phyloP scores from a whole-genome alignment of 441 rosid species.

The Syzygium syzygioides region DNA sequence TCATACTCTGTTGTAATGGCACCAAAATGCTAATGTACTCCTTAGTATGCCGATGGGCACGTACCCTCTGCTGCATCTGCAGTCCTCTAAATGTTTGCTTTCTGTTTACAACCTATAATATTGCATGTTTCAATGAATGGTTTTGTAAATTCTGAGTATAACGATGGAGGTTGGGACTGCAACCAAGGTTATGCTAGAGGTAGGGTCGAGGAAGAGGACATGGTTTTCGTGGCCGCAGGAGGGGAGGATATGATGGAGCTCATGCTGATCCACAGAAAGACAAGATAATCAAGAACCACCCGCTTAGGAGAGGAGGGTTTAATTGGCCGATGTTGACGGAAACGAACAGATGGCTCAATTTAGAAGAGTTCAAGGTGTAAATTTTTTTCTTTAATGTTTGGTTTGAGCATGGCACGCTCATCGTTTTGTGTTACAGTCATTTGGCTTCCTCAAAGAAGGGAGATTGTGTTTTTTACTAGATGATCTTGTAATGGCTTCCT shows the following conservation, averaged over 20 bases:
- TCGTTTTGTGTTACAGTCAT: neutral
- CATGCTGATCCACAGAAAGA: neutral
- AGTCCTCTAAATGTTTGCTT: neutral
- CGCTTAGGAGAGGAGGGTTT: neutral
- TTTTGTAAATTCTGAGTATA: slow-evolving; percentile 1
- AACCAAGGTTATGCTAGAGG: slow-evolving; percentile 10
- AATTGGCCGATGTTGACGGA: too few species aligned
- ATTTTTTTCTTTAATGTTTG: slow-evolving; percentile 1
- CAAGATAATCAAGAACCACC: slow-evolving; percentile 2
- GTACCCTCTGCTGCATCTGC: neutral
- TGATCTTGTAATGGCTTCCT: neutral
- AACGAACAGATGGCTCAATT: too few species aligned
- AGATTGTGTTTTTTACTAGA: neutral
- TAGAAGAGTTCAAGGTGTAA: too few species aligned
- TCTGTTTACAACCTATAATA: neutral
- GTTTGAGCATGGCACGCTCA: neutral
- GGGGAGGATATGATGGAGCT: slow-evolving; percentile 10
- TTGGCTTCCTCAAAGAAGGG: neutral
- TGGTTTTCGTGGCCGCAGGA: slow-evolving; percentile 3
- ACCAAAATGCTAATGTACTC: neutral
- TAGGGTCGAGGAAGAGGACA: slow-evolving; percentile 5
- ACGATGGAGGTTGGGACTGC: slow-evolving; percentile 12
- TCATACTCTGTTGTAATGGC: neutral
- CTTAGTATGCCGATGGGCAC: neutral
- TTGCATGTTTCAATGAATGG: neutral